Conservation (phyloP, 2,329 filamentous ascomycete genomes). For the Septoria petroselini region DNA sequence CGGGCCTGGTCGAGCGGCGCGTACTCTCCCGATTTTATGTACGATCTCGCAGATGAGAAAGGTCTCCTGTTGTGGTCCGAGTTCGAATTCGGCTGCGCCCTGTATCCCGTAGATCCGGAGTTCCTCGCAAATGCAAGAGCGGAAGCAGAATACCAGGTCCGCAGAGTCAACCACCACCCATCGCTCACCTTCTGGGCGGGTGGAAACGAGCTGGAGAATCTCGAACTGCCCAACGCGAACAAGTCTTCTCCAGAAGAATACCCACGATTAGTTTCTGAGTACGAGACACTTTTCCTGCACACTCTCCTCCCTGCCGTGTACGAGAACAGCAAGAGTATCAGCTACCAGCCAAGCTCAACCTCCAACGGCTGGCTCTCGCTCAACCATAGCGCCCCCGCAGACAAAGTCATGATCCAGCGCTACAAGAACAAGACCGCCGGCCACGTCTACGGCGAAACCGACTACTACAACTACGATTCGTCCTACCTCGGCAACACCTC, state of each 20-base stretch:
- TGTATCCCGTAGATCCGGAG: constrained; percentile 55
- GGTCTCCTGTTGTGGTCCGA: constrained; percentile 63
- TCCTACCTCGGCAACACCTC: constrained; percentile 53
- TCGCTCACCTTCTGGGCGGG: constrained; percentile 43
- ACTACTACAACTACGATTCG: constrained; percentile 56
- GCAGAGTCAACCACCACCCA: constrained; percentile 60
- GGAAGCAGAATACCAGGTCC: constrained; percentile 59
- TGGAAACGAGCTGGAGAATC: constrained; percentile 58
- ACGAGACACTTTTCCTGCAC: constrained; percentile 58
- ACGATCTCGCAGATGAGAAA: constrained; percentile 60
- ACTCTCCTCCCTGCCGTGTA: constrained; percentile 57
- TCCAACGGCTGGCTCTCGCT: constrained; percentile 57
- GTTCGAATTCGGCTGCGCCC: constrained; percentile 60
- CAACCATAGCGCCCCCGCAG: constrained; percentile 51
- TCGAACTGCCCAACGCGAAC: constrained; percentile 48
- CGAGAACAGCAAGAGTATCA: constrained; percentile 57
- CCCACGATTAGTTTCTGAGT: constrained; percentile 48
- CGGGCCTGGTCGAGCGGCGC: constrained; percentile 60
- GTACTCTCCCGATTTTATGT: constrained; percentile 61
- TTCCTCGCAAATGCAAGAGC: constrained; percentile 56
- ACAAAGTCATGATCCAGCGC: constrained; percentile 52
- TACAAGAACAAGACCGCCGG: constrained; percentile 55
- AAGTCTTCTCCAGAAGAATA: constrained; percentile 44
- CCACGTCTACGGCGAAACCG: constrained; percentile 57
- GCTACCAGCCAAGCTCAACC: constrained; percentile 60